phyloP scores from a whole-genome alignment of 306 rosid species.

The Dryas octopetala region DNA sequence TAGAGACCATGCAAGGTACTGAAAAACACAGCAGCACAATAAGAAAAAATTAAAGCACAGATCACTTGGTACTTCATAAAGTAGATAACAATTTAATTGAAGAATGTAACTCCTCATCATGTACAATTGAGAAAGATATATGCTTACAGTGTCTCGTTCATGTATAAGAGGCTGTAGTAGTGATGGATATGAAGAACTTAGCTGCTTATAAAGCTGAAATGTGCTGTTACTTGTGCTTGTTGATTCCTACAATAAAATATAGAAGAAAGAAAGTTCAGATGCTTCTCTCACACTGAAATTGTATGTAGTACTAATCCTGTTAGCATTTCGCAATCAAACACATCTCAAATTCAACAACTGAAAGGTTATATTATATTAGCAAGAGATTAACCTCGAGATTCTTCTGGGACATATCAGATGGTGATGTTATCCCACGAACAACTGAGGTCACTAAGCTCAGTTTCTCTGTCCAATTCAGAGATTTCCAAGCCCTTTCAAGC shows the following conservation, averaged over 20 bases:
- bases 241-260: slow-evolving; percentile 48
- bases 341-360: too few species aligned
- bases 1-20: slow-evolving; percentile 93
- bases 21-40: slow-evolving; percentile 21
- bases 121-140: background rate
- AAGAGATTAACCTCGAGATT: slow-evolving; percentile 54
- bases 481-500: slow-evolving; percentile 94
- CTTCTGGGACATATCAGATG: slow-evolving; percentile 45
- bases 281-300: too few species aligned
- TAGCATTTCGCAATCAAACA: too few species aligned
- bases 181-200: slow-evolving; percentile 73
- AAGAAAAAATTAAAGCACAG: too few species aligned
- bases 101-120: too few species aligned
- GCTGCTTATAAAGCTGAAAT: slow-evolving; percentile 78
- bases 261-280: background rate
- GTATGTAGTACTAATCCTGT: too few species aligned
- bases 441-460: slow-evolving; percentile 61
- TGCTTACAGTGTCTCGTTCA: slow-evolving; percentile 82
- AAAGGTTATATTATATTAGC: background rate
- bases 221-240: slow-evolving; percentile 45
- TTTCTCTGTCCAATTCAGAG: slow-evolving; percentile 72
- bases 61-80: background rate
- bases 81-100: too few species aligned
- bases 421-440: slow-evolving; percentile 69
- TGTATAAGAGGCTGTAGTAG: slow-evolving; percentile 83